Evolutionary conservation across 345 rosid genomes (phyloP), one percentile per base, ranked within the genome.

Genomic region (Syzygium oleosum): DNA sequence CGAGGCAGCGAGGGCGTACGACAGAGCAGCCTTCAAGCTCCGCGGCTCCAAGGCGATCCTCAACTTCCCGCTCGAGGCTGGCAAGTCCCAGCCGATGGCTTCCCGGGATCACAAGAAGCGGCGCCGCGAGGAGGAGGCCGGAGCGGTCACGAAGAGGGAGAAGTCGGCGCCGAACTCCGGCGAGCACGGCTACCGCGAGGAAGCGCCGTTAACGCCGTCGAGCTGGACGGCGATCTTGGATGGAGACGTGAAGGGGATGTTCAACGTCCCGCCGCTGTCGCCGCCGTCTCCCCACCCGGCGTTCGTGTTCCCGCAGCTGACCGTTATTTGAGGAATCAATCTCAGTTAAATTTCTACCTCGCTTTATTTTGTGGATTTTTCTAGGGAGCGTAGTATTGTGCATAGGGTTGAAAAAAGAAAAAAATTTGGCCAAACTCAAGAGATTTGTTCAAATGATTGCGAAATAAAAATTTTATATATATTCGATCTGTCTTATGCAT

Each of bases 1-100:
- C 31, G 95, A 95, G 89, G 99, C 99, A 27, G 99, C 99, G 25
- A 93, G 91, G 88, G 99, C 99, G 54, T 97, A 97, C 89, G 99
- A 97, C 88, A 85, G 91, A 84, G 98, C 99, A 2, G 99, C 98
- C 63, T 97, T 95, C 92, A 91, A 85, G 91, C 93, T 97, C 65
- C 94, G 99, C 4, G 97, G 99, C 14, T 92, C 98, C 8, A 97
- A 95, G 88, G 99, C 99, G 17, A 96, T 97, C 46, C 88, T 97
- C 53, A 97, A 97, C 90, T 97, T 97, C 89, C 99, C 99, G 23
- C 93, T 95, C 8, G 98, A 96, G 55, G 98, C 95, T 31, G 96
- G 92, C 27, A 91, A 78, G 84, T 88, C 88, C 55, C 85, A 87
- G 88, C 87, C 84, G 85, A 49, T 23, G 49, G 87, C 59, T 49